Conservation (phyloP, 2,329 filamentous ascomycete genomes). For the Diaporthe sp. region DNA sequence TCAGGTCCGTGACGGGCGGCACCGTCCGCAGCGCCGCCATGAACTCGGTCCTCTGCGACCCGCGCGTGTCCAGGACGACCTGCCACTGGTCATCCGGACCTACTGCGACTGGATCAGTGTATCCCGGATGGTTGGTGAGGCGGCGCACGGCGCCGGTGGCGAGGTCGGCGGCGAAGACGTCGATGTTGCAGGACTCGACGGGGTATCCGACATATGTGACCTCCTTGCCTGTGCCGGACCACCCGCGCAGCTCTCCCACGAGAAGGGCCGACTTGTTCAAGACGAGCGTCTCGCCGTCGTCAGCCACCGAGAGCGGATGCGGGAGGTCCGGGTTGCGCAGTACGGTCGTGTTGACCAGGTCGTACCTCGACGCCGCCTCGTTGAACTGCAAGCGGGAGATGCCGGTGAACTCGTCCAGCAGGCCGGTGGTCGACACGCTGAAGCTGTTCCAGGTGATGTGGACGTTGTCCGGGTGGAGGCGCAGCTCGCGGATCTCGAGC, state of each 20-base stretch:
- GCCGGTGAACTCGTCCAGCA: slow-evolving; percentile 49
- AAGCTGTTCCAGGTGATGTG: slow-evolving; percentile 61
- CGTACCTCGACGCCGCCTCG: slow-evolving; percentile 52
- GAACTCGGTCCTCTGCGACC: slow-evolving; percentile 57
- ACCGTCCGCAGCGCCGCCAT: slow-evolving; percentile 56
- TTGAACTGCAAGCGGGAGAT: slow-evolving; percentile 59
- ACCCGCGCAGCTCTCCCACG: slow-evolving; percentile 61
- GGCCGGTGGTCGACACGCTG: slow-evolving; percentile 38
- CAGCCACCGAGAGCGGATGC: slow-evolving; percentile 43
- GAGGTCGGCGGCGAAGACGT: slow-evolving; percentile 58
- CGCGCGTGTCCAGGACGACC: slow-evolving; percentile 60
- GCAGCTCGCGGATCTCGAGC: slow-evolving; percentile 57
- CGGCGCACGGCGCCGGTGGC: slow-evolving; percentile 57
- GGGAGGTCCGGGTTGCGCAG: slow-evolving; percentile 48
- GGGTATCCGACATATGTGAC: slow-evolving; percentile 57
- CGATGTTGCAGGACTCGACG: slow-evolving; percentile 59
- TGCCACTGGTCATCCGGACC: slow-evolving; percentile 60
- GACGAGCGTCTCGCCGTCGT: slow-evolving; percentile 47
- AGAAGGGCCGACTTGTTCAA: slow-evolving; percentile 51
- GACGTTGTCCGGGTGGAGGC: slow-evolving; percentile 59
- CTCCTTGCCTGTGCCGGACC: slow-evolving; percentile 57
- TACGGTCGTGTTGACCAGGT: slow-evolving; percentile 55
- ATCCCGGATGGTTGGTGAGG: slow-evolving; percentile 60
- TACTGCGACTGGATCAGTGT: slow-evolving; percentile 58
- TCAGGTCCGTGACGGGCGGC: slow-evolving; percentile 57